Percentiles rank a stretch among this genome's conserved stretches.
Evolutionary conservation across 257 asterid genomes (phyloP).

Genomic region (Coffea canephora): DNA sequence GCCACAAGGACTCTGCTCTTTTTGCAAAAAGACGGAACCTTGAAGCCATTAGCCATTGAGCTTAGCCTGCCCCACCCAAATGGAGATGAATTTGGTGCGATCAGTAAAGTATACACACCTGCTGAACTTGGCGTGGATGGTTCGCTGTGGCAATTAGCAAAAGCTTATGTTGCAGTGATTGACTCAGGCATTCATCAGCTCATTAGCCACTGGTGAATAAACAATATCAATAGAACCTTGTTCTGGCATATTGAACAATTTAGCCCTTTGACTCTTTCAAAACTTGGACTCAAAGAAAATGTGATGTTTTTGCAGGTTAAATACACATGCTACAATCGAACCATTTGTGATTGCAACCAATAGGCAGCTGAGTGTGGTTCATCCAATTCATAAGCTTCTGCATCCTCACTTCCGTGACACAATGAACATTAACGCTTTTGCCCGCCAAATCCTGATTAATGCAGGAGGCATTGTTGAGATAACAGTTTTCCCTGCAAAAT

Average conservation of each 20-base stretch:
- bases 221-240: neutral
- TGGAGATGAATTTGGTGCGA: slow-evolving; percentile 48
- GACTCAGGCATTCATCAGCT: slow-evolving; percentile 76
- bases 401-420: slow-evolving; percentile 36
- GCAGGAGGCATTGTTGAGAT: slow-evolving; percentile 26
- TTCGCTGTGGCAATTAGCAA: slow-evolving; percentile 71
- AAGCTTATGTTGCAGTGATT: slow-evolving; percentile 64
- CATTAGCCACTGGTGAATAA: slow-evolving; percentile 65
- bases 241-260: neutral
- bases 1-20: slow-evolving; percentile 71
- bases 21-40: slow-evolving; percentile 52
- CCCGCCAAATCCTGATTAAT: slow-evolving; percentile 26
- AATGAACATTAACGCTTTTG: slow-evolving; percentile 34
- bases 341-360: slow-evolving; percentile 37
- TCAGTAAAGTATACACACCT: slow-evolving; percentile 56
- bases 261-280: neutral
- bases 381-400: slow-evolving; percentile 32
- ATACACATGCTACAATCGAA: slow-evolving; percentile 28
- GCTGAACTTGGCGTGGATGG: slow-evolving; percentile 53
- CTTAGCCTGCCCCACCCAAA: slow-evolving; percentile 65
- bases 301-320: slow-evolving; percentile 19
- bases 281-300: neutral
- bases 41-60: slow-evolving; percentile 69
- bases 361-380: slow-evolving; percentile 33
- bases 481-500: slow-evolving; percentile 24